phyloP scores from a whole-genome alignment of 768 basidiomycete species.

The Amyloporia xantha region DNA sequence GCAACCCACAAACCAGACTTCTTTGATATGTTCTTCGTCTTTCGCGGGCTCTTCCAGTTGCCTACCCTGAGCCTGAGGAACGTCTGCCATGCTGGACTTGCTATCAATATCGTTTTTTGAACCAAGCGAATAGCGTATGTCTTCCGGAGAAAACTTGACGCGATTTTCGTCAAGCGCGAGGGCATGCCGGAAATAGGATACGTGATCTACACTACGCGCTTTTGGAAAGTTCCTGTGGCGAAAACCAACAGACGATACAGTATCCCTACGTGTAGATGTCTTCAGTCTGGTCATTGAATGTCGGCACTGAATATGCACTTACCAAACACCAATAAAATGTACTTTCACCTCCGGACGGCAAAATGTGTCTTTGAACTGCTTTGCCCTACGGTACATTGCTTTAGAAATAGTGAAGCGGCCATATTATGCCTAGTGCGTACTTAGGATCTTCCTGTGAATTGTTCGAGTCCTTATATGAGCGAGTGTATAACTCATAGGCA shows the following conservation, averaged over 20 bases:
- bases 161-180: slow-evolving; percentile 23
- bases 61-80: neutral
- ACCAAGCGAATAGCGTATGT: too few relatives aligned
- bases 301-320: neutral
- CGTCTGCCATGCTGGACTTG: neutral
- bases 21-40: slow-evolving; percentile 1
- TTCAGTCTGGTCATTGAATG: neutral
- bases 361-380: slow-evolving; percentile 24
- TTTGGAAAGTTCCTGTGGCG: slow-evolving; percentile 10
- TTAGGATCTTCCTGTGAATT: too few relatives aligned
- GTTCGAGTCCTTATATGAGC: too few relatives aligned
- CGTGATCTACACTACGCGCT: slow-evolving; percentile 6
- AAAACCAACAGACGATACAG: slow-evolving; percentile 19
- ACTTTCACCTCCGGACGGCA: slow-evolving; percentile 19
- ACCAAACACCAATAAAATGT: slow-evolving; percentile 33
- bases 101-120: neutral
- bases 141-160: slow-evolving; percentile 22
- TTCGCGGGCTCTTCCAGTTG: neutral
- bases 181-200: slow-evolving; percentile 23
- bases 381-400: neutral
- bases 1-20: slow-evolving; percentile 6
- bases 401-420: neutral
- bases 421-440: too few relatives aligned
- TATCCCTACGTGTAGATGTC: slow-evolving; percentile 11
- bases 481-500: slow-evolving; percentile 15